A percentile compares a stretch with the other conserved stretches of the same genome.
Evolutionary conservation across 495 filamentous ascomycete genomes (phyloP).

Genomic region (Aspergillus sclerotioniger): DNA sequence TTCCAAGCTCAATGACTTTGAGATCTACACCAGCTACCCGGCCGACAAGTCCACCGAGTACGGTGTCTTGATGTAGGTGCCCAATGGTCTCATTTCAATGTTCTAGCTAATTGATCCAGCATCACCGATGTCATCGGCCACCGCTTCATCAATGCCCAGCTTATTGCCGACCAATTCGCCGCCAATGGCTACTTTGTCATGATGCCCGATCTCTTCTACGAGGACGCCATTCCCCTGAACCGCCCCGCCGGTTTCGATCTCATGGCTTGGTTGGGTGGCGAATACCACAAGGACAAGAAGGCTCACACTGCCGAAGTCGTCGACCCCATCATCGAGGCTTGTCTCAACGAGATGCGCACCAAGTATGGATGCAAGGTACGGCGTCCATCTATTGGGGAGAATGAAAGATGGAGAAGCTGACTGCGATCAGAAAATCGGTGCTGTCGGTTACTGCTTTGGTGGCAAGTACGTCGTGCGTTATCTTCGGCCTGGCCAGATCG

Average conservation of each 20-base stretch:
- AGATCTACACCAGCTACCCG: slow-evolving; percentile 29
- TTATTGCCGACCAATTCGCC: slow-evolving; percentile 68
- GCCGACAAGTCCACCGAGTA: slow-evolving; percentile 25
- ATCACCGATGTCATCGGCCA: slow-evolving; percentile 33
- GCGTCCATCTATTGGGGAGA: background rate
- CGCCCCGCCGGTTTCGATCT: slow-evolving; percentile 28
- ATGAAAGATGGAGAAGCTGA: background rate
- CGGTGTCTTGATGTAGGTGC: slow-evolving; percentile 24
- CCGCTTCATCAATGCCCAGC: slow-evolving; percentile 28
- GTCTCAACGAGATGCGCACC: slow-evolving; percentile 52
- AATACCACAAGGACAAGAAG: slow-evolving; percentile 4
- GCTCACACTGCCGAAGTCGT: slow-evolving; percentile 50
- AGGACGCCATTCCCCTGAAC: slow-evolving; percentile 28
- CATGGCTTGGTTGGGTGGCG: slow-evolving; percentile 21
- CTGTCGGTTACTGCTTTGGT: slow-evolving; percentile 77
- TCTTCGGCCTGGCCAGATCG: slow-evolving; percentile 18
- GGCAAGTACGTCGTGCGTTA: slow-evolving; percentile 49
- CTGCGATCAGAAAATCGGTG: slow-evolving; percentile 48
- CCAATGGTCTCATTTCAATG: background rate
- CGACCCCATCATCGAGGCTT: slow-evolving; percentile 56
- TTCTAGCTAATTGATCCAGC: background rate
- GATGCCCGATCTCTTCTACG: slow-evolving; percentile 53
- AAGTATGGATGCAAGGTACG: slow-evolving; percentile 48
- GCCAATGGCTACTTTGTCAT: slow-evolving; percentile 71
- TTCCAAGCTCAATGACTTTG: slow-evolving; percentile 19